Percentiles rank a stretch among this genome's conserved stretches.
Conservation (phyloP, 2,329 filamentous ascomycete species). For the Phaeosphaeriaceae sp. region DNA sequence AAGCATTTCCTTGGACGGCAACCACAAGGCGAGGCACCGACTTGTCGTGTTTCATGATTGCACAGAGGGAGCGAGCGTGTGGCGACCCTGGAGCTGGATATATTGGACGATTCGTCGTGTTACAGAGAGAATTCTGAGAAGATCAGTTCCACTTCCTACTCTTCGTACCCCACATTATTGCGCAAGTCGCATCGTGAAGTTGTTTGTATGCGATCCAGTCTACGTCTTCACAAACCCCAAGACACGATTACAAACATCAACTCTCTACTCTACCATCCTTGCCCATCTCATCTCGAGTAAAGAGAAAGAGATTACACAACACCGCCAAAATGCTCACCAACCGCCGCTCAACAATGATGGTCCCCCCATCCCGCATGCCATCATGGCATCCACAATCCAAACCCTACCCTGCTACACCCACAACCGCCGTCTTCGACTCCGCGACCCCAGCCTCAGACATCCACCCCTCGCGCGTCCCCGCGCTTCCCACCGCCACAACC, state of each 20-base stretch:
- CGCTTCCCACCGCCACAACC: constrained; percentile 40
- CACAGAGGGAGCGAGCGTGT: constrained; percentile 14
- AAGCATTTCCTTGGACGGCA: constrained; percentile 21
- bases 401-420: constrained; percentile 14
- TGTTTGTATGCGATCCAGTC: neutral
- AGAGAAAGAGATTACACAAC: too few relatives aligned
- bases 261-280: too few relatives aligned
- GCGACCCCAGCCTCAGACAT: constrained; percentile 15
- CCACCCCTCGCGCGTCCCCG: constrained; percentile 34
- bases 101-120: constrained; percentile 22
- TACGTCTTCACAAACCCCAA: too few relatives aligned
- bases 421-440: constrained; percentile 22
- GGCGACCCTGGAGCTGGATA: constrained; percentile 12
- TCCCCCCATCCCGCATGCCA: constrained; percentile 32
- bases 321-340: constrained; percentile 41
- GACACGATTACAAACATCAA: neutral
- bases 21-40: constrained; percentile 26
- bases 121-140: neutral
- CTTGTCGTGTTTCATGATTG: constrained; percentile 33
- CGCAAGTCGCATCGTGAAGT: neutral
- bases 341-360: constrained; percentile 45
- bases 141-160: neutral
- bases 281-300: too few relatives aligned
- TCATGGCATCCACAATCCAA: constrained; percentile 35
- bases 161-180: neutral